Evolutionary conservation across 768 basidiomycete genomes (phyloP), one percentile per base, ranked within the genome.

Genomic region (Lactarius psammicola): DNA sequence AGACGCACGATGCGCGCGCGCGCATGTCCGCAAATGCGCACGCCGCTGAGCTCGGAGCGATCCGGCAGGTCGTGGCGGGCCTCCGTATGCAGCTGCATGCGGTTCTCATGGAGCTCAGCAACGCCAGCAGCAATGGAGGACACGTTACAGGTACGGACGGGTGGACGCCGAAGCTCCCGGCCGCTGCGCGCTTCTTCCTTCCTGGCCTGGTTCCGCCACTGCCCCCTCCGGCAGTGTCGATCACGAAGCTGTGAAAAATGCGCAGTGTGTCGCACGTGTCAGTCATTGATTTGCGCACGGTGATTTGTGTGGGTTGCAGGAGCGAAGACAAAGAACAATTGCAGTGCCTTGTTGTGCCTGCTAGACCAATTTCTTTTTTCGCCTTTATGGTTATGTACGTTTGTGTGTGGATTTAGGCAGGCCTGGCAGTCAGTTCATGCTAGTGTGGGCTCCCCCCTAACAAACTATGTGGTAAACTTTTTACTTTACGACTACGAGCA

Each of bases 11-110:
- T 34, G 63, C 69, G 33, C 64, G 68, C 8, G 59, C 62, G 13
- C 69, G 68, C n/a, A 59, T 68, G 55, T 61, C 69, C 1, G 40
- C 62, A 3, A 68, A 20, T 26, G 58, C 63, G 20, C 68, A 68
- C 23, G 69, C 67, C 1, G 69, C 69, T 0, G 69, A 70, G 23
- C 56, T 70, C 46, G 68, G 55, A 4, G 68, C 69, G 5, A 49
- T 70, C 64, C 67, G 69, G n/a, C 60, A 69, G 49, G 64, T 69
- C 11, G 67, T 70, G 28, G 54, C 60, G 7, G 69, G 69, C 8
- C 28, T 70, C 26, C 64, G 68, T 23, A 70, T 68, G 64, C 69
- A 70, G 46, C 36, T 70, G 34, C 69, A 70, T 15, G 63, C 69
- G 36, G 57, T 70, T 28, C 62, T 70, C 23, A 70, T 70, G 67